A percentile compares a stretch with the other conserved stretches of the same genome.
phyloP scores from a whole-genome alignment of 371 early-diverging fungal genomes.

The Nosema muscidifuracis region DNA sequence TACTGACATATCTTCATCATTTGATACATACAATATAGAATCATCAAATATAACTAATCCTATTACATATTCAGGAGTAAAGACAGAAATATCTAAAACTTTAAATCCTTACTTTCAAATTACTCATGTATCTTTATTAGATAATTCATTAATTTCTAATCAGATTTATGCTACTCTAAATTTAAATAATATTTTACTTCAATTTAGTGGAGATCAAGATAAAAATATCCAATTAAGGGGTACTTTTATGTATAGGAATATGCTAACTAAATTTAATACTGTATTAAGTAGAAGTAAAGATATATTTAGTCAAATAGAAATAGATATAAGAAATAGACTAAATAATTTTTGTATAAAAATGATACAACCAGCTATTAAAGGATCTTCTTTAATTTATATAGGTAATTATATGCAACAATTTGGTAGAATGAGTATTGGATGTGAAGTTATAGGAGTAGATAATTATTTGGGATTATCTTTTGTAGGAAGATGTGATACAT shows the following conservation, averaged over 20 bases:
- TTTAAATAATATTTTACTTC: slow-evolving; percentile 25
- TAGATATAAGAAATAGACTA: slow-evolving; percentile 13
- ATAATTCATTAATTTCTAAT: neutral
- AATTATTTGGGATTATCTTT: slow-evolving; percentile 27
- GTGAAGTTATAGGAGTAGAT: slow-evolving; percentile 31
- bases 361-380: slow-evolving; percentile 43
- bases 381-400: slow-evolving; percentile 38
- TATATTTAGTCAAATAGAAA: slow-evolving; percentile 38
- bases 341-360: slow-evolving; percentile 48
- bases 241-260: slow-evolving; percentile 15
- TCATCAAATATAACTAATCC: slow-evolving; percentile 2
- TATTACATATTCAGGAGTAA: slow-evolving; percentile 16
- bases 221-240: slow-evolving; percentile 30
- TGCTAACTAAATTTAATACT: slow-evolving; percentile 33
- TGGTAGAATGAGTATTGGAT: slow-evolving; percentile 35
- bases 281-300: slow-evolving; percentile 33
- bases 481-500: slow-evolving; percentile 34
- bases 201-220: slow-evolving; percentile 36
- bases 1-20: slow-evolving; percentile 3
- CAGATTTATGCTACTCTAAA: slow-evolving; percentile 33
- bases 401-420: slow-evolving; percentile 32
- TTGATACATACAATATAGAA: slow-evolving; percentile 39
- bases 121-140: slow-evolving; percentile 13
- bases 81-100: slow-evolving; percentile 40
- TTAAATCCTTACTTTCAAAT: slow-evolving; percentile 27